Evolutionary conservation across 73 alveolate species (phyloP), one percentile per base, ranked within the genome.

Genomic region (Paramecium octaurelia): DNA sequence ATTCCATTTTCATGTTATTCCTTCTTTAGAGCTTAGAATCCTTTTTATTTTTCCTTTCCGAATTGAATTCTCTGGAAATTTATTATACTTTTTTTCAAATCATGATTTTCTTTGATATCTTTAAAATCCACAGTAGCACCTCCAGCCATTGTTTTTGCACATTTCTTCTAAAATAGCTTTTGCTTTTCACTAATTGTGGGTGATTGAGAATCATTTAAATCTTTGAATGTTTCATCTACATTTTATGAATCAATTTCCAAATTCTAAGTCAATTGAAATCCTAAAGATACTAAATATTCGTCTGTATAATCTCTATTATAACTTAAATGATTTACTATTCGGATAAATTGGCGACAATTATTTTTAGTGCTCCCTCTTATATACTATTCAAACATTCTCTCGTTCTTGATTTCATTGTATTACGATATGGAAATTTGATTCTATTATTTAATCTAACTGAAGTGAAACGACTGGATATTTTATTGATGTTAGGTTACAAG

Each of bases 251-350:
- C 91, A 6, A 38, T 43, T 38, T 75, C 88, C 21, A 54, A n/a
- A 35, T 75, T 42, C 18, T 75, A 38, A 80, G 31, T 46, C 16
- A 80, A 48, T 43, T 80, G 3, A 80, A 80, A 80, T 21, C 91
- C 91, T 48, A 80, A 48, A 24, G 46, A 59, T 40, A 44, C 18
- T 16, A 80, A 46, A 80, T 80, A 80, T 3, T 80, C 75, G 46
- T 80, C 91, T 3, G 76, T 80, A 20, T n/a, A 12, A 11, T 80
- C 91, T 80, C 91, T 80, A 80, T 24, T 21, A 80, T 80, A 80
- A 48, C 7, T 36, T n/a, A 44, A 20, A 23, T 9, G 10, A 44
- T 31, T 40, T 80, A 80, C 91, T 46, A 14, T 23, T 80, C 91
- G 0, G 71, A 14, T 27, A 80, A 23, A 23, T 21, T 43, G n/a